These are phyloP conservation scores for Biscutella laevigata DNA, from an alignment of 441 rosid genomes.

Conservation along the genomic window DNA sequence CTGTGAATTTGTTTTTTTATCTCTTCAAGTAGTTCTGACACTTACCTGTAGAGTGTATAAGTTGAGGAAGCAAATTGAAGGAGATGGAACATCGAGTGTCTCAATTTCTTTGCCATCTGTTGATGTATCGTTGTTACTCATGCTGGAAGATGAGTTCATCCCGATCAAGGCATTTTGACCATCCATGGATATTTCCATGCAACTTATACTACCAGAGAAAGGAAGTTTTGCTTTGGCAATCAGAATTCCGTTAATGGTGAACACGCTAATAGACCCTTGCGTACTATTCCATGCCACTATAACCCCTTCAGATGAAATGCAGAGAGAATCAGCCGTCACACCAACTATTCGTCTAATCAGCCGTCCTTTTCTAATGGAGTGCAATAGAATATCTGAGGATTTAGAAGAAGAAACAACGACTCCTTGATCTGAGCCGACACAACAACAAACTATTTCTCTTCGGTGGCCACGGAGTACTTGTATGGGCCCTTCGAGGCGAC, in stretches of 20 bases:
- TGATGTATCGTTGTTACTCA: constrained; percentile 16
- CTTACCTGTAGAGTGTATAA: constrained; percentile 76
- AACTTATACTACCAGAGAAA: constrained; percentile 51
- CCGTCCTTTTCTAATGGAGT: constrained; percentile 81
- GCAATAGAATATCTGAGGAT: constrained; percentile 66
- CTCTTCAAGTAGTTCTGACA: background rate
- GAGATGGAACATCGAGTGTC: constrained; percentile 50
- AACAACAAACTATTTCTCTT: constrained; percentile 63
- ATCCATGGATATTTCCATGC: constrained; percentile 81
- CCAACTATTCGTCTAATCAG: constrained; percentile 75
- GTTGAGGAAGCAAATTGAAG: constrained; percentile 83
- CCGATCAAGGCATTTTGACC: constrained; percentile 75
- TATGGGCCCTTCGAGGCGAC: constrained; percentile 84
- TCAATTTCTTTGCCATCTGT: constrained; percentile 36
- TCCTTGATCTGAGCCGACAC: constrained; percentile 87
- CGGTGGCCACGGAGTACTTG: constrained; percentile 90
- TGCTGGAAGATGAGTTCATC: constrained; percentile 43
- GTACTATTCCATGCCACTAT: constrained; percentile 69
- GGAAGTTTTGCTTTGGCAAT: constrained; percentile 69
- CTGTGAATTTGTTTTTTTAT: background rate
- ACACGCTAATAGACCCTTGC: constrained; percentile 53
- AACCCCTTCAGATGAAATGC: constrained; percentile 80
- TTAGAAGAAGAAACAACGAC: constrained; percentile 69
- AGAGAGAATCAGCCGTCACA: constrained; percentile 68
- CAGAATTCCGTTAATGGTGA: constrained; percentile 65